A percentile compares a stretch with the other conserved stretches of the same genome.
phyloP scores from a whole-genome alignment of 208 protist species.

The Naegleria gruberi region DNA sequence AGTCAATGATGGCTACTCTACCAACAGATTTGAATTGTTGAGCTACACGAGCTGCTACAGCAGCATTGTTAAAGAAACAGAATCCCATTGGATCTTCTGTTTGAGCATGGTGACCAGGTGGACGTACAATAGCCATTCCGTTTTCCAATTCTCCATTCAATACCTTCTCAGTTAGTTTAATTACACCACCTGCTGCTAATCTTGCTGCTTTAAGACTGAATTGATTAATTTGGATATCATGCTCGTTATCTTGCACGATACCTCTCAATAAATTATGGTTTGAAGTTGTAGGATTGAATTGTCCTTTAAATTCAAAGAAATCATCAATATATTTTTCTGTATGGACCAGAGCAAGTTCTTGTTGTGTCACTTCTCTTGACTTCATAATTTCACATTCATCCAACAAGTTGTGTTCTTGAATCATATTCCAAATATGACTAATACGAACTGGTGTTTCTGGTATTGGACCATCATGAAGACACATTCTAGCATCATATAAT shows the following conservation, averaged over 20 bases:
- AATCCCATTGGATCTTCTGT: slow-evolving; percentile 58
- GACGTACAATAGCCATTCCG: slow-evolving; percentile 46
- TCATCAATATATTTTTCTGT: neutral
- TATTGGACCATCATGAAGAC: slow-evolving; percentile 1
- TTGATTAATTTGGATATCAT: neutral
- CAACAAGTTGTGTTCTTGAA: neutral
- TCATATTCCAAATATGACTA: neutral
- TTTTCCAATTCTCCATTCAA: slow-evolving; percentile 38
- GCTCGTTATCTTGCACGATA: neutral
- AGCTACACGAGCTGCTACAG: slow-evolving; percentile 64
- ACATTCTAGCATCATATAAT: slow-evolving; percentile 11
- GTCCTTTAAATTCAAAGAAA: neutral
- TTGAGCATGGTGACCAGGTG: slow-evolving; percentile 61
- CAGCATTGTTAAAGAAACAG: slow-evolving; percentile 82
- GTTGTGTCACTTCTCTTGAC: neutral
- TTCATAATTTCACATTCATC: neutral
- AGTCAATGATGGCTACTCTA: slow-evolving; percentile 80
- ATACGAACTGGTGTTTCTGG: neutral
- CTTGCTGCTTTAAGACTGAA: slow-evolving; percentile 20
- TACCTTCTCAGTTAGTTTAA: slow-evolving; percentile 33
- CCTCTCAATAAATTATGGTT: neutral
- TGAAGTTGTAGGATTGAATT: neutral
- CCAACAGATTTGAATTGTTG: slow-evolving; percentile 39
- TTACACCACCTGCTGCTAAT: slow-evolving; percentile 30
- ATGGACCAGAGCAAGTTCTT: neutral